Evolutionary conservation across 495 filamentous ascomycete genomes (phyloP).

Genomic region (Penicillium riverlandense): DNA sequence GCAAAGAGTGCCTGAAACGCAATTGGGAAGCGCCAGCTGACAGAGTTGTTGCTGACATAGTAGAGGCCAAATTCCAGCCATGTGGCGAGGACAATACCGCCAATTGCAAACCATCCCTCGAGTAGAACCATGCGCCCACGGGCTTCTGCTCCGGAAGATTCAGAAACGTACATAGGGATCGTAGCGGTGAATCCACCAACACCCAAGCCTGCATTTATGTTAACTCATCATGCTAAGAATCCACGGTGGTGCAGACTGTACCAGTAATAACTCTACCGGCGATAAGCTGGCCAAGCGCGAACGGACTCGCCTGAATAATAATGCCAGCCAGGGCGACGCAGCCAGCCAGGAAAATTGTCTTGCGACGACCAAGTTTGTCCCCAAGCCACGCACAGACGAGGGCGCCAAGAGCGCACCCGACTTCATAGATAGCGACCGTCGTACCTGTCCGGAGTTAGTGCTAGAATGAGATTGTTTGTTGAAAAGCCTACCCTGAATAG

Average conservation of each 20-base stretch:
- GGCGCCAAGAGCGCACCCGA: constrained; percentile 40
- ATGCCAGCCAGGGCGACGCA: constrained; percentile 12
- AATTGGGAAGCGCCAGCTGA: constrained; percentile 60
- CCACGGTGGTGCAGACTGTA: background rate
- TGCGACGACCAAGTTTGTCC: constrained; percentile 32
- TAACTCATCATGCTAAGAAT: background rate
- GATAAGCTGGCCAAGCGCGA: constrained; percentile 17
- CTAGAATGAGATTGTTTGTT: background rate
- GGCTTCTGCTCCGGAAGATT: constrained; percentile 54
- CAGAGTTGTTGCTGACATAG: constrained; percentile 43
- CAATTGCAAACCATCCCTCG: constrained; percentile 54
- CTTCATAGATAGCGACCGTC: constrained; percentile 34
- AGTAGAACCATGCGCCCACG: constrained; percentile 63
- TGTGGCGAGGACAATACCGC: constrained; percentile 48
- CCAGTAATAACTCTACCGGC: constrained; percentile 15
- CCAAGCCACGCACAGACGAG: constrained; percentile 35
- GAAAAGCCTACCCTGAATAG: constrained; percentile 15
- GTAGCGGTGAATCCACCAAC: constrained; percentile 50
- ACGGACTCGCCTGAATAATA: constrained; percentile 13
- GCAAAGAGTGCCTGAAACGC: constrained; percentile 56
- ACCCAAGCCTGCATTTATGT: constrained; percentile 47
- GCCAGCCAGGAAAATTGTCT: constrained; percentile 23
- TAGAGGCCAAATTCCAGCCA: constrained; percentile 61
- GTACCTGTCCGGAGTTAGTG: constrained; percentile 9
- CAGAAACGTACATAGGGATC: constrained; percentile 54